Percentiles rank a stretch among this genome's conserved stretches.
phyloP scores from a whole-genome alignment of 2,329 filamentous ascomycete species.

The Alternaria metachromatica region DNA sequence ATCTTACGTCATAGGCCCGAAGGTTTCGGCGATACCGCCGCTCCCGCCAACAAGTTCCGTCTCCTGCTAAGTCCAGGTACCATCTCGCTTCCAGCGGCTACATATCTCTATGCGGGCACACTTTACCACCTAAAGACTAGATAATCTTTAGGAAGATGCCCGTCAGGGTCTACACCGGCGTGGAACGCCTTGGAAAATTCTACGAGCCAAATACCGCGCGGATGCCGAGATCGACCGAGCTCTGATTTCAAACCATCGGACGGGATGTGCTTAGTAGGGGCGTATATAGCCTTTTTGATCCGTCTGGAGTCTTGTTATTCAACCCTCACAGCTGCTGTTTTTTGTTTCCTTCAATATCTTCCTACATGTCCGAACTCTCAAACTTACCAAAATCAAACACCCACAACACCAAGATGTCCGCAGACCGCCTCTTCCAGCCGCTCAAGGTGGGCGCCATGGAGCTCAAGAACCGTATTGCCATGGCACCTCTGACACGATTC shows the following conservation, averaged over 20 bases:
- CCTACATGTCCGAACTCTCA: not conserved
- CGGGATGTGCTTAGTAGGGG: not conserved
- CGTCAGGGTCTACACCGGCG: not conserved
- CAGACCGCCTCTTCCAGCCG: slow-evolving; percentile 43
- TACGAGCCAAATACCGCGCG: not conserved
- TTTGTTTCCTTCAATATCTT: not conserved
- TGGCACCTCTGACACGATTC: slow-evolving; percentile 50
- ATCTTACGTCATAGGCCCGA: not conserved
- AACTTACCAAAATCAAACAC: not conserved
- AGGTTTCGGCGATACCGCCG: not conserved
- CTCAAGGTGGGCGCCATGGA: slow-evolving; percentile 44
- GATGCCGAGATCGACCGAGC: slow-evolving; percentile 21
- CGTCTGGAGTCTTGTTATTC: not conserved
- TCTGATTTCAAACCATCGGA: slow-evolving; percentile 13
- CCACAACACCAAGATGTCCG: slow-evolving; percentile 27
- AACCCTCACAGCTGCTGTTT: not conserved
- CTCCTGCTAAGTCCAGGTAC: not conserved
- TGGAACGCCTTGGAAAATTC: slow-evolving; percentile 19
- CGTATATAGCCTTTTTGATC: slow-evolving; percentile 9
- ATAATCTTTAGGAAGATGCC: not conserved
- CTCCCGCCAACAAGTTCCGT: not conserved
- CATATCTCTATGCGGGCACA: not conserved
- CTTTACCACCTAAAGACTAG: not conserved
- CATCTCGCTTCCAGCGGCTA: not conserved
- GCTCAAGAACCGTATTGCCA: slow-evolving; percentile 44